phyloP scores from a whole-genome alignment of 1,139 yeast species.

The Hyphopichia buzzinii region DNA sequence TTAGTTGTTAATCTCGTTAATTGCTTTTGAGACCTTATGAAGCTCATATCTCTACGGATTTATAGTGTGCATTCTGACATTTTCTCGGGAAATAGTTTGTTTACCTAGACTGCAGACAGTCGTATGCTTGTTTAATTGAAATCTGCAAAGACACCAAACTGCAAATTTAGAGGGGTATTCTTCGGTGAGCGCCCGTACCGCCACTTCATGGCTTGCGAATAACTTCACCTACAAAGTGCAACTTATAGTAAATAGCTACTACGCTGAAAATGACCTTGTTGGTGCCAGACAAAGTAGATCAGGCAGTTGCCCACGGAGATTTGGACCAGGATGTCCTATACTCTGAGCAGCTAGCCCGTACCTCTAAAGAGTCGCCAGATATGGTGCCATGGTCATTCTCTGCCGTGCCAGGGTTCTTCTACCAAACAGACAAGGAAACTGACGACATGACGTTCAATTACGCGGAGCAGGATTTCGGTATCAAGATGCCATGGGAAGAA shows the following conservation, averaged over 20 bases:
- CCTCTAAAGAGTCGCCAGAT: slow-evolving; percentile 11
- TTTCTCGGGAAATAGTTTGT: too few relatives aligned
- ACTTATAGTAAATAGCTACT: too few relatives aligned
- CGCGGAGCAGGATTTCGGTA: slow-evolving; percentile 48
- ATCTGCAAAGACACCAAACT: not conserved
- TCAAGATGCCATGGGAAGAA: slow-evolving; percentile 44
- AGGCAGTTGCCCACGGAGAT: slow-evolving; percentile 35
- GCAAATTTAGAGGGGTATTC: not conserved
- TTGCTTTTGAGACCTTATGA: too few relatives aligned
- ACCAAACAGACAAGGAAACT: slow-evolving; percentile 44
- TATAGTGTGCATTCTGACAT: too few relatives aligned
- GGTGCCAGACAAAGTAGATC: slow-evolving; percentile 30
- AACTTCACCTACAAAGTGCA: too few relatives aligned
- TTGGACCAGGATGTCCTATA: slow-evolving; percentile 31
- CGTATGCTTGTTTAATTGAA: not conserved
- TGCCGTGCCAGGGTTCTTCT: slow-evolving; percentile 49
- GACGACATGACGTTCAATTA: slow-evolving; percentile 51
- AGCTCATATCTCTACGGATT: too few relatives aligned
- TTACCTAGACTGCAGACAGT: not conserved
- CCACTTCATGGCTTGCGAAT: too few relatives aligned
- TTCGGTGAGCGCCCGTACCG: too few relatives aligned
- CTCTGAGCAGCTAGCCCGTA: slow-evolving; percentile 13
- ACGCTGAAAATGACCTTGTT: slow-evolving; percentile 26
- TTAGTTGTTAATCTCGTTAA: too few relatives aligned
- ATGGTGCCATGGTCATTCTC: slow-evolving; percentile 41